A percentile compares a stretch with the other conserved stretches of the same genome.
Conservation (phyloP, 345 rosid genomes). For the Pseudoturritis turrita region DNA sequence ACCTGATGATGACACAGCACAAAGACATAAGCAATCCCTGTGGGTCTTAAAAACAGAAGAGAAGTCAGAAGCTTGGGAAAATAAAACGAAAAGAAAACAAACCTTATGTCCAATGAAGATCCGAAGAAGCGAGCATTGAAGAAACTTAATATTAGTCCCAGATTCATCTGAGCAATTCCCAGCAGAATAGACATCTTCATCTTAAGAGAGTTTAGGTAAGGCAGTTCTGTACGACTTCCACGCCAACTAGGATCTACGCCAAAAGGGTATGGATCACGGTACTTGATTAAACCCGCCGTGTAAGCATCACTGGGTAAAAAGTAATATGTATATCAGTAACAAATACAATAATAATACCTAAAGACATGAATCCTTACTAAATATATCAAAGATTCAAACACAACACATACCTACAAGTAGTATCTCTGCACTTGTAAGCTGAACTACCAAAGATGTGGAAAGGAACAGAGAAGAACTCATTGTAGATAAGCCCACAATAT, state of each 20-base stretch:
- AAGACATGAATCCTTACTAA: background rate
- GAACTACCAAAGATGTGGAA: conserved; percentile 91
- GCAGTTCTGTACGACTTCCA: conserved; percentile 95
- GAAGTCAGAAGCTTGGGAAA: background rate
- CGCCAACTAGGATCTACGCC: conserved; percentile 99
- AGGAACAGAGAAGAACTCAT: conserved; percentile 96
- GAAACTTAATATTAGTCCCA: conserved; percentile 81
- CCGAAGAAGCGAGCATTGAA: conserved; percentile 78
- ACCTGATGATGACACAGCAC: conserved; percentile 54
- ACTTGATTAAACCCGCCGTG: conserved; percentile 71
- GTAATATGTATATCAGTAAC: conserved; percentile 18
- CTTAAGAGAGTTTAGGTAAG: conserved; percentile 89
- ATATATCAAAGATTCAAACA: background rate
- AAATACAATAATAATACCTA: background rate
- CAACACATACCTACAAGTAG: conserved; percentile 62
- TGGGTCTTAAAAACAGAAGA: background rate
- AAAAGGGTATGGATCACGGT: conserved; percentile 81
- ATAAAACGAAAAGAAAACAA: background rate
- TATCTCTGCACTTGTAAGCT: conserved; percentile 89
- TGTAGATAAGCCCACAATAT: conserved; percentile 96
- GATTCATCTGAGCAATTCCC: conserved; percentile 93
- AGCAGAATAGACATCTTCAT: conserved; percentile 97
- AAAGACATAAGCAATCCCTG: conserved; percentile 14
- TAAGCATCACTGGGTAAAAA: conserved; percentile 62
- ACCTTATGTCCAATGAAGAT: conserved; percentile 82